Percentiles rank a stretch among this genome's conserved stretches.
Evolutionary conservation across 2,329 filamentous ascomycete species (phyloP).

Genomic region (Diaporthe sp.): DNA sequence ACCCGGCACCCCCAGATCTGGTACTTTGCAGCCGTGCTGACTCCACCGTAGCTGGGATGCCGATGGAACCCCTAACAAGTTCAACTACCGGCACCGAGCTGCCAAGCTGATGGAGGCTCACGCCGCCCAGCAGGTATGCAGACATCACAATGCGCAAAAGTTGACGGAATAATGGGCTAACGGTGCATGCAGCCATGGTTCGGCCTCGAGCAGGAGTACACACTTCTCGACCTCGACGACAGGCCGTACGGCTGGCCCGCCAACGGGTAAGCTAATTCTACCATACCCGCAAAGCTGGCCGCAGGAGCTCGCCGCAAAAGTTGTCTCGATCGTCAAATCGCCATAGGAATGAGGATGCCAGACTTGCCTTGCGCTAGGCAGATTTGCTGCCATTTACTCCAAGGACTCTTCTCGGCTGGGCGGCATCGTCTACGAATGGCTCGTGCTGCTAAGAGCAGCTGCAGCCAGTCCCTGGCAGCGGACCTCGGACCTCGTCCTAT

Average conservation of each 20-base stretch:
- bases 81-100: constrained; percentile 96
- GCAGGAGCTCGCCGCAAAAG: not conserved
- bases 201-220: constrained; percentile 99
- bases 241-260: constrained; percentile 87
- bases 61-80: constrained; percentile 97
- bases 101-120: constrained; percentile 91
- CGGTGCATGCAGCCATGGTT: constrained; percentile 79
- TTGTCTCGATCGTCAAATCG: not conserved
- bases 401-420: not conserved
- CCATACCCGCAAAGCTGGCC: too few species aligned
- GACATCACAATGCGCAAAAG: not conserved
- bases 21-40: not conserved
- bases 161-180: not conserved
- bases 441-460: not conserved
- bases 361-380: not conserved
- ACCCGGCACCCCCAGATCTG: not conserved
- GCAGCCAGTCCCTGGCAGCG: not conserved
- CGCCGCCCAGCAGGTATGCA: constrained; percentile 72
- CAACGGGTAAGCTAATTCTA: constrained; percentile 36
- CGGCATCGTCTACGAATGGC: not conserved
- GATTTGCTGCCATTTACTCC: not conserved
- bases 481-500: not conserved
- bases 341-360: not conserved
- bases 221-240: constrained; percentile 86
- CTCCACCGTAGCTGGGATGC: constrained; percentile 75